Base-by-base conservation (phyloP, 306 rosid genomes). In the Arachis hypogaea region DNA sequence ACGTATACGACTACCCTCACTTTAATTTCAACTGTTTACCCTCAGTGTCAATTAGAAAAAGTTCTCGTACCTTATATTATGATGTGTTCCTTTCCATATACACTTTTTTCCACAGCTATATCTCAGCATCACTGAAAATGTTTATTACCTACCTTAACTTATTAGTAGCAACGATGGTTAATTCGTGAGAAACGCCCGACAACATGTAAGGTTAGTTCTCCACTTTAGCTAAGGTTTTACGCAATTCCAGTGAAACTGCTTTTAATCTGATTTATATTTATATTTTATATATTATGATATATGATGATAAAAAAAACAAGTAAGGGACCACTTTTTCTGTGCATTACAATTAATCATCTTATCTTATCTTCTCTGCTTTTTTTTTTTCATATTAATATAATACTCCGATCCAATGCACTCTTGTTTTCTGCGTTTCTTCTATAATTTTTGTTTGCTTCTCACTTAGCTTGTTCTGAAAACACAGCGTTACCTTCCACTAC, bases 241-340 rank as follows among this genome's bases (percentile, higher is more conserved):
- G 80, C 75, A 22, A 18, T 46, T 71, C 40, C 2, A 66, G 80
- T 73, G 77, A 60, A 73, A 69, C 77, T 54, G 28, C 46, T 22
- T 57, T 38, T 30, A 59, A 41, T 43, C 43, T 44, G n/a, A 79
- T 66, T 36, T 49, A 49, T 50, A 52, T 11, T 2, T 12, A 5
- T 47, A 51, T 51, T 2, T 33, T 22, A 10, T 2, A 45, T 3
- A 41, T 45, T 40, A 69, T 38, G 33, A 52, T 45, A 43, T 7
- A 6, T 11, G 28, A 41, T 7, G 64, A 41, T 12, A 10, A 33
- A 42, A 28, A 60, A 46, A 73, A 43, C 40, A 59, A 33, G 60
- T 7, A 38, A 30, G 65, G 86, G 85, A 85, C 86, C 88, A 83
- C 85, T 58, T 71, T 58, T 71, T 69, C 59, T 74, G 40, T 50